These are phyloP conservation scores for Podila epicladia DNA, from an alignment of 192 early-diverging fungal genomes.

Conservation along the genomic window DNA sequence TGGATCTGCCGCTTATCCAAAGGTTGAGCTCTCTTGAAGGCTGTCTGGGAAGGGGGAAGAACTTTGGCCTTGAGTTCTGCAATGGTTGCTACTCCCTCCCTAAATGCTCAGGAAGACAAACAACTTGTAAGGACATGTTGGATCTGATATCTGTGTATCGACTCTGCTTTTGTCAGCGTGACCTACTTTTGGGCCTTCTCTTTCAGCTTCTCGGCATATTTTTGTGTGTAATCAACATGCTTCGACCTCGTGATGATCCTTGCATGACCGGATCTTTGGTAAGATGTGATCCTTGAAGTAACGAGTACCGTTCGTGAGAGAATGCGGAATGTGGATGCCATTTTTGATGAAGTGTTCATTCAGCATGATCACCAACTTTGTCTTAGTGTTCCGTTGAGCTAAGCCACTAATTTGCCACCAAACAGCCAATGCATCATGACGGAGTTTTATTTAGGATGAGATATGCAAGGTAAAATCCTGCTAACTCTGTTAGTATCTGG, in stretches of 20 bases:
- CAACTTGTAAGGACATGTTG: not conserved
- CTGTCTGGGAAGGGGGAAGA: conserved; percentile 16
- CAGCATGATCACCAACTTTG: no score
- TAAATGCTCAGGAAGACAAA: conserved; percentile 15
- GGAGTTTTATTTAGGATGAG: no score
- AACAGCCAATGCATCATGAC: no score
- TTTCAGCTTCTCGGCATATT: conserved; percentile 74
- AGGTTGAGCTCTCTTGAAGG: conserved; percentile 20
- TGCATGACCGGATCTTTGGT: conserved; percentile 15
- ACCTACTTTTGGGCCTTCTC: conserved; percentile 61
- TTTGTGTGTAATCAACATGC: conserved; percentile 64
- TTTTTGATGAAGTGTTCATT: conserved; percentile 4
- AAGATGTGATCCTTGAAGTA: not conserved
- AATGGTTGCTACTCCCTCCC: conserved; percentile 57
- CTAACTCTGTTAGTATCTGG: conserved; percentile 27
- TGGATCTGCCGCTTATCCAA: conserved; percentile 13
- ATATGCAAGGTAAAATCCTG: no score
- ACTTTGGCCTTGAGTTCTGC: conserved; percentile 55
- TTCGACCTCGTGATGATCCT: conserved; percentile 32
- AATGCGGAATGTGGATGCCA: conserved; percentile 41
- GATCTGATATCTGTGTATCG: no score
- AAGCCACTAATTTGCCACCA: no score
- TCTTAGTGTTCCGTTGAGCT: no score
- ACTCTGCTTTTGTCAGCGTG: no score
- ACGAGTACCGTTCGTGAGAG: conserved; percentile 10